phyloP scores from a whole-genome alignment of 2,329 filamentous ascomycete genomes.

The Pseudogymnoascus sp. region DNA sequence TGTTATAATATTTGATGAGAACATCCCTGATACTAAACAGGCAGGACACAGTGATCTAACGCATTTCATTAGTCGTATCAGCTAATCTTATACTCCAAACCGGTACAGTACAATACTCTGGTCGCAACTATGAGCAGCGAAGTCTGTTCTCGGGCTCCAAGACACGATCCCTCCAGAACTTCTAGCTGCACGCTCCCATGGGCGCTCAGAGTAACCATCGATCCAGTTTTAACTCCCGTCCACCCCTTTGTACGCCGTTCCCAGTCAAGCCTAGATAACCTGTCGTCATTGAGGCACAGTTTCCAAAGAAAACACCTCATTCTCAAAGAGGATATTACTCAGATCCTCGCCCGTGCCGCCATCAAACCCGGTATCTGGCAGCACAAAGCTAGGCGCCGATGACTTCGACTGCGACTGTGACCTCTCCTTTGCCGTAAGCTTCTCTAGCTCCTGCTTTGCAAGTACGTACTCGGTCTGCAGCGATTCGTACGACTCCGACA shows the following conservation, averaged over 20 bases:
- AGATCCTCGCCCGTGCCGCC: not conserved
- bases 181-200: not conserved
- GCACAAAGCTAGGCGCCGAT: not conserved
- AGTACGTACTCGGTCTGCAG: conserved; percentile 37
- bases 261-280: not conserved
- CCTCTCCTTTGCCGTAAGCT: conserved; percentile 17
- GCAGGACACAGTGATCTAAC: not conserved
- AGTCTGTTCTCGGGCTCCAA: not conserved
- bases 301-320: conserved; percentile 1
- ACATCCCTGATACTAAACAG: not conserved
- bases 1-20: not conserved
- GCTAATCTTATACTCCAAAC: not conserved
- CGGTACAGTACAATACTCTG: conserved; percentile 12
- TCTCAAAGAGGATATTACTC: conserved; percentile 5
- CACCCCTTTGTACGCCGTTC: not conserved
- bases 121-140: not conserved
- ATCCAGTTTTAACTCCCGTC: not conserved
- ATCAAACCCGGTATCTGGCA: not conserved
- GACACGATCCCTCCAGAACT: not conserved
- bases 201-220: not conserved
- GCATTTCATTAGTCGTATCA: not conserved
- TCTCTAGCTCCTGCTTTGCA: conserved; percentile 29
- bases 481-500: conserved; percentile 48
- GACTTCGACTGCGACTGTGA: not conserved
- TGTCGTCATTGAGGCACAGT: not conserved